These are phyloP conservation scores for Trypanosomatidae sp. DNA, from an alignment of 208 protist genomes.

Conservation along the genomic window DNA sequence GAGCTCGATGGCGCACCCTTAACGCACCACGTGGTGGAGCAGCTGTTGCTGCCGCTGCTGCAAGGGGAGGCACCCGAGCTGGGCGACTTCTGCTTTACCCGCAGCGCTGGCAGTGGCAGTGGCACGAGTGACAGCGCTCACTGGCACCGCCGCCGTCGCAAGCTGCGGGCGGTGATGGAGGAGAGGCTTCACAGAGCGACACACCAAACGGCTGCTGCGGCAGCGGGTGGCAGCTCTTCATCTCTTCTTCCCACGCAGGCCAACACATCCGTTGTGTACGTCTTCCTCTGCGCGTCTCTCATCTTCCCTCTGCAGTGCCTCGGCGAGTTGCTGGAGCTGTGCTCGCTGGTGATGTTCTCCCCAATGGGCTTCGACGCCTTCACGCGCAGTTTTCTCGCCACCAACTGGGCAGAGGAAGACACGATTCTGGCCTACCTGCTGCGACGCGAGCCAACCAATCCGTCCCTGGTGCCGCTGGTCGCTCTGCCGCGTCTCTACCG, in stretches of 20 bases:
- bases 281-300: constrained; percentile 42
- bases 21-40: constrained; percentile 4
- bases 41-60: constrained; percentile 26
- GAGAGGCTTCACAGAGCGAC: not conserved
- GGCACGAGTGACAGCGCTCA: too few species aligned
- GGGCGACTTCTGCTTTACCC: constrained; percentile 12
- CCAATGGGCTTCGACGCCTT: constrained; percentile 55
- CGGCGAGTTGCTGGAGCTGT: constrained; percentile 69
- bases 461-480: constrained; percentile 66
- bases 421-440: constrained; percentile 63
- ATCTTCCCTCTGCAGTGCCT: constrained; percentile 84
- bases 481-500: constrained; percentile 57
- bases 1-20: constrained; percentile 28
- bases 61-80: constrained; percentile 29
- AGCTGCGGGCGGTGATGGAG: constrained; percentile 16
- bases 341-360: constrained; percentile 51
- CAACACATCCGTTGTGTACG: not conserved
- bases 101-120: constrained; percentile 28
- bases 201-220: too few species aligned
- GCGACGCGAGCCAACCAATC: constrained; percentile 63
- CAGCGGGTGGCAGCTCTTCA: too few species aligned
- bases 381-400: constrained; percentile 46
- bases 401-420: constrained; percentile 61
- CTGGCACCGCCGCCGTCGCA: too few species aligned
- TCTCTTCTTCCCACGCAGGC: too few species aligned